phyloP scores from a whole-genome alignment of 225 moss, liverwort and hornwort species.

The Physcomitrium patens region DNA sequence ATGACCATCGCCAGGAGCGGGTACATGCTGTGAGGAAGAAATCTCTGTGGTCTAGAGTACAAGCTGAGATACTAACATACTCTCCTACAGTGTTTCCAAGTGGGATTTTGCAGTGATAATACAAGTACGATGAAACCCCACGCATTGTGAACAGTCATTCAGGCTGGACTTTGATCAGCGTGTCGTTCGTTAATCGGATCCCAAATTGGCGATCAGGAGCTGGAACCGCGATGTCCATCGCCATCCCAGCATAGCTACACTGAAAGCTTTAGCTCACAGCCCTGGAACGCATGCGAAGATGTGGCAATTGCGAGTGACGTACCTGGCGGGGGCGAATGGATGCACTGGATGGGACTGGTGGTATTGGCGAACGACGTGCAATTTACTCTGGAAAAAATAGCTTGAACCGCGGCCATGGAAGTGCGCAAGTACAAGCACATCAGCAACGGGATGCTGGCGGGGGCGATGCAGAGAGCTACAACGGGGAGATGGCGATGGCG shows the following conservation, averaged over 20 bases:
- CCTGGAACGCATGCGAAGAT: constrained; percentile 19
- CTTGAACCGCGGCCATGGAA: not conserved
- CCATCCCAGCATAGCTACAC: not conserved
- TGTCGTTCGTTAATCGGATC: constrained; percentile 38
- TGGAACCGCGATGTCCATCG: constrained; percentile 10
- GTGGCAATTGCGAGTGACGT: constrained; percentile 20
- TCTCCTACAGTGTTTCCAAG: not conserved
- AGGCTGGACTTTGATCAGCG: constrained; percentile 1
- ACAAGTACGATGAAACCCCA: constrained; percentile 11
- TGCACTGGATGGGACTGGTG: not conserved
- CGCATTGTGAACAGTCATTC: constrained; percentile 24
- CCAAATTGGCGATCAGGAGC: constrained; percentile 66
- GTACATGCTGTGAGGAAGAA: not conserved
- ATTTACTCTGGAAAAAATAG: not conserved
- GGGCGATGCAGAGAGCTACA: not conserved
- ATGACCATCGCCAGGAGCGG: not conserved
- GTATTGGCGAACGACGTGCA: not conserved
- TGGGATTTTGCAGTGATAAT: not conserved
- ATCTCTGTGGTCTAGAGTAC: not conserved
- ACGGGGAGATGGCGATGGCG: not conserved
- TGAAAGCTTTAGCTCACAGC: not conserved
- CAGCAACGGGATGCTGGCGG: not conserved
- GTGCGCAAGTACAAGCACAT: not conserved
- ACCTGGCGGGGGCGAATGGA: not conserved
- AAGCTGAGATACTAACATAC: constrained; percentile 13